Conservation (phyloP, 2,329 filamentous ascomycete genomes). For the Nectriaceae sp. region DNA sequence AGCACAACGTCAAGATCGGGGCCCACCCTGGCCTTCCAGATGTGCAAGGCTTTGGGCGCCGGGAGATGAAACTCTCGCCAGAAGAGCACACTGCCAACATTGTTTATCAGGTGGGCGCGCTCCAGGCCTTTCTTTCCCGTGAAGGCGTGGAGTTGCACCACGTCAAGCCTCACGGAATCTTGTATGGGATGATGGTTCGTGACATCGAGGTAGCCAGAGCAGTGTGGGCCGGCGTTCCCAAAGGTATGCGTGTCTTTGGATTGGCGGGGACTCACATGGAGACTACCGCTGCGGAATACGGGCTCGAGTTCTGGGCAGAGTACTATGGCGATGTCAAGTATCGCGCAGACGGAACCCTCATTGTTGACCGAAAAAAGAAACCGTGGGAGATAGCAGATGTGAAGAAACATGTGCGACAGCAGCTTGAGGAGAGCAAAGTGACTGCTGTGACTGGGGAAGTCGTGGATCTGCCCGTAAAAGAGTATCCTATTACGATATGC, state of each 20-base stretch:
- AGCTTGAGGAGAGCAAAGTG: constrained; percentile 42
- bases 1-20: constrained; percentile 15
- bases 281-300: constrained; percentile 21
- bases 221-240: constrained; percentile 26
- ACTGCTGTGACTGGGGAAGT: constrained; percentile 42
- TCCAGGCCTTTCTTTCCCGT: constrained; percentile 13
- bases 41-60: constrained; percentile 19
- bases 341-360: constrained; percentile 20
- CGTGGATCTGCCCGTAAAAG: constrained; percentile 40
- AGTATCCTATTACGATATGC: constrained; percentile 45
- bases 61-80: constrained; percentile 17
- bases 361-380: constrained; percentile 57
- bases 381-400: constrained; percentile 39
- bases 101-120: constrained; percentile 17
- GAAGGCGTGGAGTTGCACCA: constrained; percentile 20
- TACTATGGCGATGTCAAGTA: constrained; percentile 32
- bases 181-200: constrained; percentile 32
- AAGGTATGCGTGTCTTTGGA: constrained; percentile 26
- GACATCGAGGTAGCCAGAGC: constrained; percentile 25
- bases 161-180: constrained; percentile 25
- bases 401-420: constrained; percentile 41
- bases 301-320: constrained; percentile 29
- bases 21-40: constrained; percentile 19
- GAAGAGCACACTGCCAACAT: constrained; percentile 19
- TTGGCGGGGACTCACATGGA: constrained; percentile 30